Evolutionary conservation across 192 early-diverging fungal genomes (phyloP).

Genomic region (Fimicolochytrium jonesii): DNA sequence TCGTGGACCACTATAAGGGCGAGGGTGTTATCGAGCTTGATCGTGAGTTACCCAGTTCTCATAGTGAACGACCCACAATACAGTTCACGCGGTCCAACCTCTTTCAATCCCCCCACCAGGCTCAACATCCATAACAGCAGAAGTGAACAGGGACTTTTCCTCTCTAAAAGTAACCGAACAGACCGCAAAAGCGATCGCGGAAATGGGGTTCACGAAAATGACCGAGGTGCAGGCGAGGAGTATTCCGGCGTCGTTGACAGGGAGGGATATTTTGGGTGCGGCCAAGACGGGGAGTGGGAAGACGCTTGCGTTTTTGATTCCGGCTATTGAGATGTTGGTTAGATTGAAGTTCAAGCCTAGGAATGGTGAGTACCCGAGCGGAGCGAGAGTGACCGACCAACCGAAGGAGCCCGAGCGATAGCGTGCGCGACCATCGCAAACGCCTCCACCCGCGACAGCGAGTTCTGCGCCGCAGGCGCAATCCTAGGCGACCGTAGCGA

Average conservation of each 20-base stretch:
- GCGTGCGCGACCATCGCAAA: too few species aligned
- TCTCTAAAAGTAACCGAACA: constrained; percentile 75
- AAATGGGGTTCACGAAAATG: constrained; percentile 92
- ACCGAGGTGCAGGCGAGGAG: constrained; percentile 95
- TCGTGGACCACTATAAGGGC: constrained; percentile 5
- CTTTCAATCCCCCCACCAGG: not conserved
- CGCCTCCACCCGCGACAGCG: too few species aligned
- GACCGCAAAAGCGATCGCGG: constrained; percentile 73
- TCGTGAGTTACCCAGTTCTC: not conserved
- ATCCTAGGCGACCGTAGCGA: too few species aligned
- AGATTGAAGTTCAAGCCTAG: constrained; percentile 93
- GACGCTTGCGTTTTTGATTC: constrained; percentile 95
- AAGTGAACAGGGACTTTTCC: constrained; percentile 60
- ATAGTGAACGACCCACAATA: not conserved
- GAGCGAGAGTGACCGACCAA: too few species aligned
- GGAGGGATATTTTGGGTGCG: constrained; percentile 95
- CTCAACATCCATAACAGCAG: constrained; percentile 3
- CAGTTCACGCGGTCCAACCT: not conserved
- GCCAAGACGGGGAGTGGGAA: constrained; percentile 97
- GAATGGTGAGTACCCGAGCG: constrained; percentile 75
- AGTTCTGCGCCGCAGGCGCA: too few species aligned
- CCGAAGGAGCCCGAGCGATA: too few species aligned
- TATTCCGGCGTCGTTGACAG: constrained; percentile 92
- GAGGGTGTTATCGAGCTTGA: constrained; percentile 16
- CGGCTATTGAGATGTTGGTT: constrained; percentile 86